Base-by-base conservation (phyloP, 169 alveolate species). In the Theileria orientalis region DNA sequence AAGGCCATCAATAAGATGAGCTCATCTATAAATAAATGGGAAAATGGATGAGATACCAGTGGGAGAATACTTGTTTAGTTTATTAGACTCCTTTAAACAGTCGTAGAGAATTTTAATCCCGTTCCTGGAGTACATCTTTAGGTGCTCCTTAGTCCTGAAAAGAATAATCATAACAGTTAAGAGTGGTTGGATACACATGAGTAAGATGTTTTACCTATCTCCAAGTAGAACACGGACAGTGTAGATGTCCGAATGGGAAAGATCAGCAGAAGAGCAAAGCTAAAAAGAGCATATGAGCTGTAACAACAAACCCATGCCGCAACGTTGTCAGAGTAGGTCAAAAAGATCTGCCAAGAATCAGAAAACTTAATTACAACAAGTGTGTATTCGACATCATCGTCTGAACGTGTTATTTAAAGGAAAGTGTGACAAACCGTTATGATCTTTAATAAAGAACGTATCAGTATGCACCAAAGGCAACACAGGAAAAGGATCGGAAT, bases 261-360 rank as follows among this genome's bases (percentile, higher is more conserved):
- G 19, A 68, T 79, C 83, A 35, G 76, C 83, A 2, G 82, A 72
- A 6, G 87, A 69, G 41, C 87, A 79, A 0, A 79, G 19, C 87
- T 79, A 57, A 54, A 54, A 19, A 32, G 1, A 1, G 0, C 0
- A 23, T 32, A 30, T 19, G 7, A 1, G 16, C 25, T 37, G 30
- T 59, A 16, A 16, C 29, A 0, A 16, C 27, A 40, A 70, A 79
- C 87, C 87, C 87, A 79, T 69, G 67, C 57, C 5, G 59, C 75
- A 30, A 71, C 76, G 52, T 49, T 79, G 25, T 70, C 76, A 40
- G 76, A 47, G 69, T 62, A 56, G 19, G 83, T 61, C 46, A 79
- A 23, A 42, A 79, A 79, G n/a, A 79, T 46, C 60, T 79, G 87
- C 87, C 87, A 79, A 7, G 87, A 74, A 61, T 79, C 42, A 5